Evolutionary conservation across 73 alveolate genomes (phyloP), one percentile per base, ranked within the genome.

Genomic region (Uronychia binucleata): DNA sequence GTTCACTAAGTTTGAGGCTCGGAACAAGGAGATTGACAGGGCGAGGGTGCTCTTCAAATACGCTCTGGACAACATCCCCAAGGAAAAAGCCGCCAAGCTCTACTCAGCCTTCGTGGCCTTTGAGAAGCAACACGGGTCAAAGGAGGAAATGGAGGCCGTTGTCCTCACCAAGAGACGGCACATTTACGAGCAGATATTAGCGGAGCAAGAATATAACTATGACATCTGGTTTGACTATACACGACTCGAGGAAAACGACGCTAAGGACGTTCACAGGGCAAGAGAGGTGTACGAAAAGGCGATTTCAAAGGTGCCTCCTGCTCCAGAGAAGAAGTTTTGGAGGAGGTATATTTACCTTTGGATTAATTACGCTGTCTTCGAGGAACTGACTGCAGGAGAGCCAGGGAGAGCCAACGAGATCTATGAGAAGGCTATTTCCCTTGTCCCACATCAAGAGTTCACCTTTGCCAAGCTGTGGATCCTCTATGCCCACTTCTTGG

Each of bases 81-180:
- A 93, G 85, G 96, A 88, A 32, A 89, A 84, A 90, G 98, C 98
- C 79, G 90, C 76, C 27, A 94, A 96, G 85, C 92, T 98, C 60
- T 96, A 96, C 86, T 87, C 95, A 34, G 91, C 94, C 35, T 99
- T 95, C 86, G 95, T 98, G 57, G 91, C 95, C 75, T 98, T 99
- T 89, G 99, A 99, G 88, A 99, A 99, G 94, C 96, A 97, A 80
- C 93, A 93, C 86, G 99, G 99, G 33, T 91, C 93, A 29, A 88
- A 92, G 76, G 99, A 98, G 76, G 99, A 97, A 58, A 91, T 99
- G 77, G 99, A 99, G 83, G 98, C 93, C 85, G 98, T 93, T 74
- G 88, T 96, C 30, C 89, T 97, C 31, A 96, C 96, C 75, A 97
- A 98, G 86, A 93, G 99, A 77, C 91, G 99, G 84, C 93, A 88